A percentile compares a stretch with the other conserved stretches of the same genome.
These are phyloP conservation scores for Leishmania arabica DNA, from an alignment of 208 protist genomes.

Conservation along the genomic window DNA sequence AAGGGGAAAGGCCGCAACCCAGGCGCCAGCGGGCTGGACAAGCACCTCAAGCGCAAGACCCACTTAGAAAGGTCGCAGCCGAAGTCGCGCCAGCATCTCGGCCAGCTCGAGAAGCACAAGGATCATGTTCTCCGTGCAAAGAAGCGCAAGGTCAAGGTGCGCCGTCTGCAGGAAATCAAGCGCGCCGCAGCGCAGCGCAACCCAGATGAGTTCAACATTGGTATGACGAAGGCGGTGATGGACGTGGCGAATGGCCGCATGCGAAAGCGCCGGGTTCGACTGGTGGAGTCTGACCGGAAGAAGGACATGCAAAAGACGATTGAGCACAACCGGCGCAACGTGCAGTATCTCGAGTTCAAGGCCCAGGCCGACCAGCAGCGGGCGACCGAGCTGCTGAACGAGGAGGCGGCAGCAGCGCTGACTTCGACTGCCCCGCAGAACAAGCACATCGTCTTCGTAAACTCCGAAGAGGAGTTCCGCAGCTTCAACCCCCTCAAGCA, in stretches of 20 bases:
- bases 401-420: slow-evolving; percentile 70
- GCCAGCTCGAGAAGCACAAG: slow-evolving; percentile 94
- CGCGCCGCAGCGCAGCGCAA: slow-evolving; percentile 89
- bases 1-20: slow-evolving; percentile 89
- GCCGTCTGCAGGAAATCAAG: slow-evolving; percentile 77
- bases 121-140: slow-evolving; percentile 90
- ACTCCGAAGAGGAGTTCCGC: slow-evolving; percentile 79
- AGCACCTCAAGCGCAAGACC: slow-evolving; percentile 89
- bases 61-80: slow-evolving; percentile 93
- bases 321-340: slow-evolving; percentile 68
- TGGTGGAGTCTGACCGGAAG: slow-evolving; percentile 45
- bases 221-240: slow-evolving; percentile 92
- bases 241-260: slow-evolving; percentile 85
- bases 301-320: slow-evolving; percentile 68
- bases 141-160: slow-evolving; percentile 76
- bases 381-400: slow-evolving; percentile 75
- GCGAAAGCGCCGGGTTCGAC: slow-evolving; percentile 47
- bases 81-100: slow-evolving; percentile 75
- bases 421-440: slow-evolving; percentile 68
- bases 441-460: slow-evolving; percentile 87
- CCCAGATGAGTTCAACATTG: slow-evolving; percentile 94
- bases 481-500: slow-evolving; percentile 72
- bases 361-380: slow-evolving; percentile 61
- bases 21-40: slow-evolving; percentile 77
- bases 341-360: slow-evolving; percentile 89